A percentile compares a stretch with the other conserved stretches of the same genome.
Evolutionary conservation across 345 rosid genomes (phyloP).

Genomic region (Anastatica hierochuntica): DNA sequence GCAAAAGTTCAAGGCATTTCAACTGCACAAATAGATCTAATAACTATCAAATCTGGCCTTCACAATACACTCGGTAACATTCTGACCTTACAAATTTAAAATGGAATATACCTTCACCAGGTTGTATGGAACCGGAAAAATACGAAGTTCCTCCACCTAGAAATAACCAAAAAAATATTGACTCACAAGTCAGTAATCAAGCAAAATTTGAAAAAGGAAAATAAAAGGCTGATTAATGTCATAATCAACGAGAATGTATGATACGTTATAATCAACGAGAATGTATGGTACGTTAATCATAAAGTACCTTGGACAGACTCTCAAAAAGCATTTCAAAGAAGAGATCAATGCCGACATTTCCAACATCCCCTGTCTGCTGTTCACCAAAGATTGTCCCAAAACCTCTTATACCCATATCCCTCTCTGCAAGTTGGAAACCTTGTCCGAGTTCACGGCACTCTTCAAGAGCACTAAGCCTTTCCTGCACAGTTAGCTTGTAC

Average conservation of each 20-base stretch:
- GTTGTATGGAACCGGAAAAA: conserved; percentile 59
- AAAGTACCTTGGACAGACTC: conserved; percentile 76
- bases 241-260: conserved; percentile 5
- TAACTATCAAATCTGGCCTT: conserved; percentile 1
- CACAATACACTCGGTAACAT: not conserved
- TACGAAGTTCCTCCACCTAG: conserved; percentile 79
- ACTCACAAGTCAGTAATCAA: conserved; percentile 21
- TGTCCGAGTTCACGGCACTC: conserved; percentile 90
- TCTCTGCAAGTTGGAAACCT: conserved; percentile 97
- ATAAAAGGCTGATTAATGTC: not conserved
- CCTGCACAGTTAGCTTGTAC: conserved; percentile 39
- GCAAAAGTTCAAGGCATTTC: conserved; percentile 1
- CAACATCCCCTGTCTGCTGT: conserved; percentile 97
- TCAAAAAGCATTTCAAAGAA: conserved; percentile 98
- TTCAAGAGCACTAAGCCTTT: conserved; percentile 87
- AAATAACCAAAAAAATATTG: conserved; percentile 24
- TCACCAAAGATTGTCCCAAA: conserved; percentile 96
- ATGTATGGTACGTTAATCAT: conserved; percentile 3
- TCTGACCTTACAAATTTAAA: conserved; percentile 7
- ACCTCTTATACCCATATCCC: conserved; percentile 97
- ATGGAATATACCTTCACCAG: conserved; percentile 58
- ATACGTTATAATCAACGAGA: no score
- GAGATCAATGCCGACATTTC: conserved; percentile 89
- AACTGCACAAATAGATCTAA: conserved; percentile 7
- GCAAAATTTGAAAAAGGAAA: not conserved